Conservation (phyloP, 768 basidiomycete species). For the Auricularia heimuer region DNA sequence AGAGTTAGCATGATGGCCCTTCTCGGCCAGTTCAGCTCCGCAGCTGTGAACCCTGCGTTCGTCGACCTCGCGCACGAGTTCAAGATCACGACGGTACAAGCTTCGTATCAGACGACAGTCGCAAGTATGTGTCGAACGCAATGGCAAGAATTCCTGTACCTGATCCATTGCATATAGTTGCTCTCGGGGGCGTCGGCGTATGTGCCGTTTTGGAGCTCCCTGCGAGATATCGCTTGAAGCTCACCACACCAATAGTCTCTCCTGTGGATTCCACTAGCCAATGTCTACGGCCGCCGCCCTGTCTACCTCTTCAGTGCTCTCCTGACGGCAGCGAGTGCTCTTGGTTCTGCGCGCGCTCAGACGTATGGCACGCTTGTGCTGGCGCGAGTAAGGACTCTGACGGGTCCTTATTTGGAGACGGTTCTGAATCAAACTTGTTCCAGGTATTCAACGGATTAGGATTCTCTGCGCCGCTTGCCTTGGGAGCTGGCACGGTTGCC, state of each 20-base stretch:
- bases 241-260: constrained; percentile 22
- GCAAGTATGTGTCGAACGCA: constrained; percentile 17
- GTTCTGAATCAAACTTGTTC: neutral
- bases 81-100: constrained; percentile 25
- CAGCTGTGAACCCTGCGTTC: constrained; percentile 30
- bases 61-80: constrained; percentile 30
- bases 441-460: constrained; percentile 26
- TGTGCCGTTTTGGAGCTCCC: neutral
- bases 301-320: constrained; percentile 20
- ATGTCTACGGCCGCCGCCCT: constrained; percentile 31
- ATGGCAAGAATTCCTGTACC: constrained; percentile 4
- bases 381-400: neutral
- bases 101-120: constrained; percentile 30
- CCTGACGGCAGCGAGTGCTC: neutral
- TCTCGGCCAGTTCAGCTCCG: constrained; percentile 29
- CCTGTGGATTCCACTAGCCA: constrained; percentile 31
- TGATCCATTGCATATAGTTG: neutral
- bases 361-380: neutral
- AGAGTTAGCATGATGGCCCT: constrained; percentile 28
- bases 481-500: constrained; percentile 32
- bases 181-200: neutral
- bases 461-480: constrained; percentile 26
- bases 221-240: neutral
- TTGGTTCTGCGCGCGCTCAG: neutral
- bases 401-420: neutral